Evolutionary conservation across 345 rosid genomes (phyloP), one percentile per base, ranked within the genome.

Genomic region (Syzygium aromaticum): DNA sequence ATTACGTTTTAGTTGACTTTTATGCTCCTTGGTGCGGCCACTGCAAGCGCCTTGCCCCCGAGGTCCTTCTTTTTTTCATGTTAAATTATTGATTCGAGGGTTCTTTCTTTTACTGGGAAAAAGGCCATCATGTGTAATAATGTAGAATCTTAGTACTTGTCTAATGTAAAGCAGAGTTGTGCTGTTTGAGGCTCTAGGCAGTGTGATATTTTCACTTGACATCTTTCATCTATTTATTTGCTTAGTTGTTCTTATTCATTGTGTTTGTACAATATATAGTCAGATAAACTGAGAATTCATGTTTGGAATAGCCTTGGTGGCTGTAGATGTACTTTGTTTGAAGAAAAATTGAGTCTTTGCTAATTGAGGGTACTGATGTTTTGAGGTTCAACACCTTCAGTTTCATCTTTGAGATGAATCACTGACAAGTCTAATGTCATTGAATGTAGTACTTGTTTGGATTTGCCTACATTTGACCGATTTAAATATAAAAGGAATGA

Each of bases 11-110:
- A 83, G 96, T 96, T 52, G 96, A 95, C 90, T 97, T 97, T 92
- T 97, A 96, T 87, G 99, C 99, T 85, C 99, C 99, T 5, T 96
- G 99, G 99, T 97, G 99, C 90, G 96, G 96, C 90, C 99, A 97
- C 94, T 96, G 99, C 97, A 93, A 97, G 91, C 98, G 94, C 40
- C 99, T 97, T 54, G 89, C 95, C 52, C 99, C 98, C 51, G 94
- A 97, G 99, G 99, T 95, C 85, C 21, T 84, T 30, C 85, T 61
- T n/a, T 17, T 25, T 49, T 21, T 86, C 28, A 52, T 21, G 19
- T 53, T 23, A 67, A 12, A 28, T 84, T n/a, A 11, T 85, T 84
- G 30, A 25, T 85, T 46, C 30, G 78, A 43, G 40, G n/a, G 33
- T 77, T 54, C 16, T 21, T 54, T 86, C 14, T 19, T 73, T 73